Evolutionary conservation across 2,329 filamentous ascomycete genomes (phyloP).

Genomic region (Ploettnerulaceae sp.): DNA sequence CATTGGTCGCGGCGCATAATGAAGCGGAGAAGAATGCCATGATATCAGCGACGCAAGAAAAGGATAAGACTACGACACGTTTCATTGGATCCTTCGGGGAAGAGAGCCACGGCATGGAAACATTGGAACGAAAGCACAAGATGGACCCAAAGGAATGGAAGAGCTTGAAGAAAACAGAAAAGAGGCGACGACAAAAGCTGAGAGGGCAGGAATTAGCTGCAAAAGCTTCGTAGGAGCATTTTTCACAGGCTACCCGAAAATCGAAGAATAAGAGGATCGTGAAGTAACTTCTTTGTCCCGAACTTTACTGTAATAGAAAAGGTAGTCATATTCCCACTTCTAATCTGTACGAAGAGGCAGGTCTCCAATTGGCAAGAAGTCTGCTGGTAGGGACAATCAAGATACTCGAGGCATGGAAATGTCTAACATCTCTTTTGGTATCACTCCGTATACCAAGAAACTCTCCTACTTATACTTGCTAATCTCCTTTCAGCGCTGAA

Average conservation of each 20-base stretch:
- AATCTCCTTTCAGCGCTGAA: too few species aligned
- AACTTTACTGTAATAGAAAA: too few species aligned
- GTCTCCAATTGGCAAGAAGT: too few species aligned
- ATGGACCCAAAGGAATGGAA: conserved; percentile 17
- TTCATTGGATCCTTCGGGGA: neutral
- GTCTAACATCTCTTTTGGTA: too few species aligned
- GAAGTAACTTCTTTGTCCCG: too few species aligned
- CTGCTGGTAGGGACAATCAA: too few species aligned
- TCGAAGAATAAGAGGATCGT: too few species aligned
- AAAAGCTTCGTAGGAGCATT: neutral
- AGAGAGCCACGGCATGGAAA: neutral
- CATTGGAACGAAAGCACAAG: conserved; percentile 4
- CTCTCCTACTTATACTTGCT: too few species aligned
- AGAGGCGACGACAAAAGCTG: conserved; percentile 19
- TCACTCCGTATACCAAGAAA: too few species aligned
- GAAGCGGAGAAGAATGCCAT: neutral
- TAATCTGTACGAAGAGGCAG: too few species aligned
- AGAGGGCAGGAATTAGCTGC: conserved; percentile 1
- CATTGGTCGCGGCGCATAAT: neutral
- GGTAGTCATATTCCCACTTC: too few species aligned
- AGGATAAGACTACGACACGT: neutral
- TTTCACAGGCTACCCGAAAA: neutral
- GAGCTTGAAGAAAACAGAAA: conserved; percentile 22
- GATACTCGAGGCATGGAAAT: too few species aligned
- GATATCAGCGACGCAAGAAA: neutral